Evolutionary conservation across 345 rosid species (phyloP).

Genomic region (Eucalyptus virginea): DNA sequence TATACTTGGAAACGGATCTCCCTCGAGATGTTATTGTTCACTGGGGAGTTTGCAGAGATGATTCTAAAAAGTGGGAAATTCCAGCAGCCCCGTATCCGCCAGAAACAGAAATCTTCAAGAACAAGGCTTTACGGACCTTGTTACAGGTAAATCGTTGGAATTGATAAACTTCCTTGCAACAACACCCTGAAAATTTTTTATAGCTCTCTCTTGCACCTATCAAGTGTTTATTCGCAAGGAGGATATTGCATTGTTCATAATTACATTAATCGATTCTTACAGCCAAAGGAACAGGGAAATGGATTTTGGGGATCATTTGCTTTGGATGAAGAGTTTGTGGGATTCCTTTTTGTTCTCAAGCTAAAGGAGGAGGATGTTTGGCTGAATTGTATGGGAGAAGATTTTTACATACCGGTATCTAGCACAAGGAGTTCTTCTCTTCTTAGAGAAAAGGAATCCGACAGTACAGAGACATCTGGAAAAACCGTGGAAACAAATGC

Average conservation of each 20-base stretch:
- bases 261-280: constrained; percentile 13
- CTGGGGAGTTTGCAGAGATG: constrained; percentile 96
- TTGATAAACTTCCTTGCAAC: neutral
- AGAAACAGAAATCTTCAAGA: constrained; percentile 57
- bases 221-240: neutral
- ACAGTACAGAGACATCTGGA: constrained; percentile 10
- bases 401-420: constrained; percentile 66
- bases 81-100: constrained; percentile 75
- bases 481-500: constrained; percentile 16
- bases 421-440: constrained; percentile 24
- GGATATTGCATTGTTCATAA: neutral
- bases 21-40: constrained; percentile 80
- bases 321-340: constrained; percentile 44
- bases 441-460: constrained; percentile 9
- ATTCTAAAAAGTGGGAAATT: constrained; percentile 66
- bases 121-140: constrained; percentile 74
- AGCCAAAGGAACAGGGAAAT: constrained; percentile 46
- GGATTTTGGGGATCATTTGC: constrained; percentile 55
- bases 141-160: constrained; percentile 41
- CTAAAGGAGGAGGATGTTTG: constrained; percentile 56
- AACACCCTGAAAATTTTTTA: neutral
- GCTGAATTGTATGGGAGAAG: constrained; percentile 59
- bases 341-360: constrained; percentile 85
- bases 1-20: constrained; percentile 67
- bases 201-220: neutral